phyloP scores from a whole-genome alignment of 2,329 filamentous ascomycete species.

The Cordyceps pruinosa region DNA sequence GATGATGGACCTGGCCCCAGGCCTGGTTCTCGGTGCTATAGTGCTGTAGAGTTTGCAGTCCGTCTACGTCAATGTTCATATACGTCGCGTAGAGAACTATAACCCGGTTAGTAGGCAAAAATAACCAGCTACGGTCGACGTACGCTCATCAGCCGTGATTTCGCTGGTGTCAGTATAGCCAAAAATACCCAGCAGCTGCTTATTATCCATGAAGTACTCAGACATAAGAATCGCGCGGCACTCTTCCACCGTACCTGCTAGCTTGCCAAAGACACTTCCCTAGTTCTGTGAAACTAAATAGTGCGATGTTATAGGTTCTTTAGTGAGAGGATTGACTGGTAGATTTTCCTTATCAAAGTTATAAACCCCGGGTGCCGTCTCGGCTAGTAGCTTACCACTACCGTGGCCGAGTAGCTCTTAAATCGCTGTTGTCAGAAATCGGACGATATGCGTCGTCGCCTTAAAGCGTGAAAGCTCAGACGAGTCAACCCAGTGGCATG shows the following conservation, averaged over 20 bases:
- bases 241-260: neutral
- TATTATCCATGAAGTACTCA: neutral
- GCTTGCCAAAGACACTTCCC: neutral
- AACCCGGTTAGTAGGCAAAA: neutral
- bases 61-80: neutral
- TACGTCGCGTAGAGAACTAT: neutral
- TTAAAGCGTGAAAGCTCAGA: neutral
- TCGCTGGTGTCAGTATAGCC: neutral
- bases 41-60: neutral
- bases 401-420: neutral
- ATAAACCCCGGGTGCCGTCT: neutral
- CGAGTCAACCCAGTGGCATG: neutral
- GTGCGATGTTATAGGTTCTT: neutral
- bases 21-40: neutral
- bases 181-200: neutral
- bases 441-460: neutral
- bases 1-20: neutral
- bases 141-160: constrained; percentile 1
- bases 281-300: neutral
- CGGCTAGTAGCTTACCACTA: neutral
- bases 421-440: constrained; percentile 25
- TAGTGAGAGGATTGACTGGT: neutral
- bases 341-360: neutral
- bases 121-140: neutral
- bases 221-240: constrained; percentile 1